These are phyloP conservation scores for Agapanthus africanus DNA, from an alignment of 106 monocot species.

Conservation along the genomic window DNA sequence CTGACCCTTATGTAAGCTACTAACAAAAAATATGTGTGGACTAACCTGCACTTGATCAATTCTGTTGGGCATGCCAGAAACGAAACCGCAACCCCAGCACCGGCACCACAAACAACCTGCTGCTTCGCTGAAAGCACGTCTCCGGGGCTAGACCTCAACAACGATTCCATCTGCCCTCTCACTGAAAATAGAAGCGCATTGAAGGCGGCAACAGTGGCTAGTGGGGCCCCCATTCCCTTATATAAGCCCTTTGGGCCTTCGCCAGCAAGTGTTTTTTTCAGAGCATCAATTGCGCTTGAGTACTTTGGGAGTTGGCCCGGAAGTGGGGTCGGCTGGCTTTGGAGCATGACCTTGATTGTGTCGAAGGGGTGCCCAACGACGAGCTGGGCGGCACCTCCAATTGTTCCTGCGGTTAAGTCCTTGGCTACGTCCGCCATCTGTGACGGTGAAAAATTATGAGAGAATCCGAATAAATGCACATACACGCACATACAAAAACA, in stretches of 20 bases:
- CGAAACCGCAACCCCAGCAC: slow-evolving; percentile 53
- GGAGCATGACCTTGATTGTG: slow-evolving; percentile 62
- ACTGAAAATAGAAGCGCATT: slow-evolving; percentile 53
- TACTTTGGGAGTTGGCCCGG: slow-evolving; percentile 43
- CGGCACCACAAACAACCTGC: slow-evolving; percentile 46
- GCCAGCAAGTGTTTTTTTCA: slow-evolving; percentile 40
- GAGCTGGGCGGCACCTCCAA: slow-evolving; percentile 56
- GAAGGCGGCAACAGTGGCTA: slow-evolving; percentile 56
- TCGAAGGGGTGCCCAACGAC: slow-evolving; percentile 62
- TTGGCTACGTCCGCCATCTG: slow-evolving; percentile 47
- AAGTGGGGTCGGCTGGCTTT: slow-evolving; percentile 50
- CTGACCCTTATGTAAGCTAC: too few relatives aligned
- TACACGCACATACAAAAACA: too few relatives aligned
- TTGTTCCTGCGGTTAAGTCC: slow-evolving; percentile 53
- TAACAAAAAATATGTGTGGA: too few relatives aligned
- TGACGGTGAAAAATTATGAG: not conserved
- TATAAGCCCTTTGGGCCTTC: slow-evolving; percentile 46
- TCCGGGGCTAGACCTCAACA: slow-evolving; percentile 44
- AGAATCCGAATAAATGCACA: too few relatives aligned
- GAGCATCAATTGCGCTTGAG: slow-evolving; percentile 49
- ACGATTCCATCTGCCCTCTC: slow-evolving; percentile 45
- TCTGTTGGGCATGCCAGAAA: slow-evolving; percentile 64
- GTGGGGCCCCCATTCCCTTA: slow-evolving; percentile 57
- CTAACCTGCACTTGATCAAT: slow-evolving; percentile 50
- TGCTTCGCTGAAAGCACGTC: slow-evolving; percentile 30